phyloP scores from a whole-genome alignment of 192 early-diverging fungal species.

The Coemansia furcata region DNA sequence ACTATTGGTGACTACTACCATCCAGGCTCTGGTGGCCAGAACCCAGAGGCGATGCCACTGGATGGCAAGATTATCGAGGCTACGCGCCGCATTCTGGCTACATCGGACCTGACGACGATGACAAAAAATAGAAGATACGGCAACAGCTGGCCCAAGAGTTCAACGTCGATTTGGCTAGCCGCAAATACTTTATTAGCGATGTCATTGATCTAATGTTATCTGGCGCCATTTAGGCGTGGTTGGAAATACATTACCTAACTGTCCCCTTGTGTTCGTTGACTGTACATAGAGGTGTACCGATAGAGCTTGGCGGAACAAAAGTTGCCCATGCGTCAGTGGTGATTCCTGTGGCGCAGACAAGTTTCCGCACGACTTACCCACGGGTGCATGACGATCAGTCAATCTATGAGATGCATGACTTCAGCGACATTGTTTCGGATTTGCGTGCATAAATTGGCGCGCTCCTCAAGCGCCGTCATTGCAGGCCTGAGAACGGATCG shows the following conservation, averaged over 20 bases:
- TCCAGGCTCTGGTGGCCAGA: background rate
- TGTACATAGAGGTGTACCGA: background rate
- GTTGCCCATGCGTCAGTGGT: background rate
- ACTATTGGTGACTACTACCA: background rate
- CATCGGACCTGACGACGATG: constrained; percentile 66
- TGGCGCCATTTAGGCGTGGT: constrained; percentile 2
- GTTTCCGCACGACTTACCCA: background rate
- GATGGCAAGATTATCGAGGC: constrained; percentile 70
- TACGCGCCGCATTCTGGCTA: constrained; percentile 66
- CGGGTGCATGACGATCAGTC: background rate
- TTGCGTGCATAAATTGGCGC: too few relatives aligned
- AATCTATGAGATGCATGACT: background rate
- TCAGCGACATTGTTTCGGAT: too few relatives aligned
- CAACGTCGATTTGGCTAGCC: constrained; percentile 63
- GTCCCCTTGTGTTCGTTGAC: background rate
- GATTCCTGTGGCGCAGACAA: background rate
- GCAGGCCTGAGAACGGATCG: too few relatives aligned
- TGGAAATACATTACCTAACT: background rate
- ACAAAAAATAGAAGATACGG: constrained; percentile 84
- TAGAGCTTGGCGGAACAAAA: background rate
- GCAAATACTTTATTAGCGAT: constrained; percentile 74
- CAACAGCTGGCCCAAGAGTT: constrained; percentile 65
- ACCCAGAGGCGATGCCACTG: constrained; percentile 45
- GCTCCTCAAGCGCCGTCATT: too few relatives aligned
- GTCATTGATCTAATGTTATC: constrained; percentile 52